Evolutionary conservation across 805 yeast genomes (phyloP), one percentile per base, ranked within the genome.

Genomic region (Spencermartinsiella europaea): DNA sequence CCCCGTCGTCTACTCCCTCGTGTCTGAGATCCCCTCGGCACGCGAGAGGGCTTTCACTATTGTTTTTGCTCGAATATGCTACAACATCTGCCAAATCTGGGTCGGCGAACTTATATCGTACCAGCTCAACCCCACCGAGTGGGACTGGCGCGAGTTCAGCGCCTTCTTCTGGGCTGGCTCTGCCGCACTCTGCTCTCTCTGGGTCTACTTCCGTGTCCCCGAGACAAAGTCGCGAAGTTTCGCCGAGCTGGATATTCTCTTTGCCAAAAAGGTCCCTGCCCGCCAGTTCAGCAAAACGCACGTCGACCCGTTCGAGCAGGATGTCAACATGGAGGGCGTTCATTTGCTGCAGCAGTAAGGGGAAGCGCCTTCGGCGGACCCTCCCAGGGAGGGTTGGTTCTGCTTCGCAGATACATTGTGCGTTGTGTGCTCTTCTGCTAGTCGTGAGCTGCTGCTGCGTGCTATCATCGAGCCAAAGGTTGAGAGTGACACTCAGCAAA

Each of bases 161-260:
- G 77, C 70, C 3, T 72, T 71, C 53, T 65, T 74, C 46, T 67
- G 74, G 69, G 71, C 68, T 40, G 77, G 70, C 59, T 3, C 53
- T 64, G 19, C 17, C 3, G 14, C 34, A n/a, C 20, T 42, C 12
- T 20, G 22, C 20, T 14, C n/a, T 71, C 3, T 63, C 35, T 76
- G 78, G 77, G 63, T 68, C 28, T 73, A 65, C 60, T 72, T 76
- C 60, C 72, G 74, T 38, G 65, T 79, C 43, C 85, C 86, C 7
- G 86, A 80, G 59, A 74, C 82, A 22, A 70, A 70, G 52, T 74
- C 72, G 38, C 69, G 80, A 60, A 76, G 83, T 0, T 78, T 68
- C 57, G 81, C 77, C 38, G 85, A 80, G 57, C 65, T 80, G 56
- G 84, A 79, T 62, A 64, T 66, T 42, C 63, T 80, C 61, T 80